Evolutionary conservation across 1,284 basidiomycete genomes (phyloP).

Genomic region (Tilletia indica): DNA sequence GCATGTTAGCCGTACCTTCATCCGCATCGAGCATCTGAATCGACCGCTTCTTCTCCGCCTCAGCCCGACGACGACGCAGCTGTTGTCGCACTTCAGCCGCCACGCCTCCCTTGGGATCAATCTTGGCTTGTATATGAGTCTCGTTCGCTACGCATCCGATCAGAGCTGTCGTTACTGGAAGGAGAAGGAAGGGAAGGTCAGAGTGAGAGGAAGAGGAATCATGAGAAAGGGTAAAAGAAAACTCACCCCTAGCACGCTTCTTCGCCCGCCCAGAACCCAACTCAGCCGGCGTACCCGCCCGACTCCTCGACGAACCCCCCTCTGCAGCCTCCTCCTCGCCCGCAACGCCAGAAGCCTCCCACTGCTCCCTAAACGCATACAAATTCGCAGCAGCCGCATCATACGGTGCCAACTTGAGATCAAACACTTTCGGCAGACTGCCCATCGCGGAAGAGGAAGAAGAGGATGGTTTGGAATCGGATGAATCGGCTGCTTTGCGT

Average conservation of each 20-base stretch:
- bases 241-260: conserved; percentile 13
- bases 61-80: conserved; percentile 56
- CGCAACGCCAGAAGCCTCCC: conserved; percentile 24
- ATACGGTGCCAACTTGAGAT: conserved; percentile 45
- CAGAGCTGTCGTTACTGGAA: conserved; percentile 13
- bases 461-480: conserved; percentile 33
- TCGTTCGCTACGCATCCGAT: conserved; percentile 26
- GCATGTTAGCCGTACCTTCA: conserved; percentile 55
- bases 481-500: conserved; percentile 23
- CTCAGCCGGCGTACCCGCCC: background rate
- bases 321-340: conserved; percentile 13
- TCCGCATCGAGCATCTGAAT: conserved; percentile 58
- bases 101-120: conserved; percentile 23
- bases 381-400: conserved; percentile 42
- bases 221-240: background rate
- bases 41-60: conserved; percentile 58
- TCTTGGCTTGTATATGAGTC: conserved; percentile 13
- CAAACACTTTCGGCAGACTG: conserved; percentile 30
- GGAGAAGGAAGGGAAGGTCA: background rate
- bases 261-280: background rate
- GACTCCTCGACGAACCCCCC: background rate
- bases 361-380: conserved; percentile 48
- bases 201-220: background rate
- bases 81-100: conserved; percentile 59
- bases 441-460: conserved; percentile 20